phyloP scores from a whole-genome alignment of 768 basidiomycete genomes.

The Austroboletus eburneus region DNA sequence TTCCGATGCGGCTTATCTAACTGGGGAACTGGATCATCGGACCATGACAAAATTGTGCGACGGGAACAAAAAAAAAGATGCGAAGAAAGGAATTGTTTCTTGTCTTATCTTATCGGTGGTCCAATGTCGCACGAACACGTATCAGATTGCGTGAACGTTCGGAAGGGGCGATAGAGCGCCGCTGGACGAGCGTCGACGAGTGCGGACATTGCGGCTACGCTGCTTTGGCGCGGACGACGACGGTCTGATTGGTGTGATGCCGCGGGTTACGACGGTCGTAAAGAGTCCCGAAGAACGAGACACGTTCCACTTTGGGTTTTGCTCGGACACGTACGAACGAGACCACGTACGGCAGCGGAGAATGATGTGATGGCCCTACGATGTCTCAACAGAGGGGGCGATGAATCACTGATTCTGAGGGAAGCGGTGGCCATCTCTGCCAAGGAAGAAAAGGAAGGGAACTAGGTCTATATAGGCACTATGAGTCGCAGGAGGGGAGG shows the following conservation, averaged over 20 bases:
- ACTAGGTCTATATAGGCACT: neutral
- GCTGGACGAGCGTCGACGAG: constrained; percentile 1
- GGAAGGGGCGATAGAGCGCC: constrained; percentile 19
- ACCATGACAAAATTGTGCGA: constrained; percentile 13
- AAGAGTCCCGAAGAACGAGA: constrained; percentile 17
- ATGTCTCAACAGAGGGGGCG: constrained; percentile 1
- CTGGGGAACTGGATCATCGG: constrained; percentile 7
- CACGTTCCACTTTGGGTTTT: constrained; percentile 18
- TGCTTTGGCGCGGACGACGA: constrained; percentile 7
- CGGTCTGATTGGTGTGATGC: constrained; percentile 3
- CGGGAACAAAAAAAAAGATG: constrained; percentile 13
- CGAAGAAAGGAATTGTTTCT: constrained; percentile 13
- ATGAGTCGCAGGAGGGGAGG: too few species aligned
- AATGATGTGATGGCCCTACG: constrained; percentile 10
- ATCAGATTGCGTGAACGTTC: constrained; percentile 11
- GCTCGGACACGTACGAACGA: constrained; percentile 9
- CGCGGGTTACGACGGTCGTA: constrained; percentile 20
- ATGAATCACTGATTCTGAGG: constrained; percentile 1
- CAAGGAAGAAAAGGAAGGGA: neutral
- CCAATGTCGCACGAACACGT: constrained; percentile 24
- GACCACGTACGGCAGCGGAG: constrained; percentile 21
- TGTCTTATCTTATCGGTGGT: constrained; percentile 30
- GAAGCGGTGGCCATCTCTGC: constrained; percentile 6
- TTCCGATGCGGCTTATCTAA: constrained; percentile 5
- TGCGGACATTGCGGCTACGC: constrained; percentile 11